These are phyloP conservation scores for Aspergillus sclerotioniger DNA, from an alignment of 495 filamentous ascomycete species.

Conservation along the genomic window DNA sequence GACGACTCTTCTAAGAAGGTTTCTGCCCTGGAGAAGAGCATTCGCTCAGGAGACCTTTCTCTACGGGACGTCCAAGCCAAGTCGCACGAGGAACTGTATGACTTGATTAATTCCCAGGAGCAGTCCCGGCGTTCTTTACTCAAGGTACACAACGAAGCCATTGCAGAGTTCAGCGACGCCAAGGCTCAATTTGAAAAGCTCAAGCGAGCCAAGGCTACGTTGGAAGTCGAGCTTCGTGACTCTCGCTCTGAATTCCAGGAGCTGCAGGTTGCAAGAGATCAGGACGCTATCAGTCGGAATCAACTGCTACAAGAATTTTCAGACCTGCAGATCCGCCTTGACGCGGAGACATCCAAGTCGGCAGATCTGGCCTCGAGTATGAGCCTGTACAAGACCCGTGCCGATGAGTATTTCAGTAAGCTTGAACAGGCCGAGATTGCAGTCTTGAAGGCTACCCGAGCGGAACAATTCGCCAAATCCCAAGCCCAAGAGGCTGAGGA, in stretches of 20 bases:
- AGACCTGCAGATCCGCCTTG: conserved; percentile 89
- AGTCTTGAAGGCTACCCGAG: conserved; percentile 85
- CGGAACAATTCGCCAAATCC: conserved; percentile 89
- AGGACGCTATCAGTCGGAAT: conserved; percentile 76
- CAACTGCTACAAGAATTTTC: conserved; percentile 91
- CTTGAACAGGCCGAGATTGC: conserved; percentile 96
- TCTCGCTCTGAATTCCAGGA: conserved; percentile 81
- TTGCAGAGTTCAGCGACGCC: conserved; percentile 79
- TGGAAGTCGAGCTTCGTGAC: conserved; percentile 92
- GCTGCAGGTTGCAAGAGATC: conserved; percentile 69
- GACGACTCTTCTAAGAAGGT: conserved; percentile 95
- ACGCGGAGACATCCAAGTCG: conserved; percentile 81
- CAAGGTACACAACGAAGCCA: conserved; percentile 78
- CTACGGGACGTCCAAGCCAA: conserved; percentile 89
- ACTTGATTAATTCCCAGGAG: conserved; percentile 91
- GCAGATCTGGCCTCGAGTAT: conserved; percentile 82
- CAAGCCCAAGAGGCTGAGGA: conserved; percentile 90
- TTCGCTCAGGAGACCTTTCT: conserved; percentile 85
- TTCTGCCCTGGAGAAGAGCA: conserved; percentile 80
- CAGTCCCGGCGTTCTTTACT: conserved; percentile 78
- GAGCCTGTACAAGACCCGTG: conserved; percentile 84
- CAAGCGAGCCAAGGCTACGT: conserved; percentile 68
- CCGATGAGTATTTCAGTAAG: conserved; percentile 97
- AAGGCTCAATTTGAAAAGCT: conserved; percentile 84
- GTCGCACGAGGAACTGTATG: conserved; percentile 92